These are phyloP conservation scores for Phaeosphaeria sp. DNA, from an alignment of 2,329 filamentous ascomycete species.

Conservation along the genomic window DNA sequence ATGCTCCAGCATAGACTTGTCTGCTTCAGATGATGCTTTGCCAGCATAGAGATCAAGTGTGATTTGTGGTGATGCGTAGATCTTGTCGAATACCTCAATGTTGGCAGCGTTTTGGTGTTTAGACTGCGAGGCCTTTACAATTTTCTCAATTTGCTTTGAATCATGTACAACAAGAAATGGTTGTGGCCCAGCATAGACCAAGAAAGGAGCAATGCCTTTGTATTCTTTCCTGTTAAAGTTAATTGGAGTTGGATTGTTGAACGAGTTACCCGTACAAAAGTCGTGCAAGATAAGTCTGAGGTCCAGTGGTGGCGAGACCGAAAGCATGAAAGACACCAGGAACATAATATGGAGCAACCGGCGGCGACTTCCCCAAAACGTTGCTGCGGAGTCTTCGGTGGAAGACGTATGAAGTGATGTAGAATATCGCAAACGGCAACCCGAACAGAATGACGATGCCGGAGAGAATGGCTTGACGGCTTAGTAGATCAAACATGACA, in stretches of 20 bases:
- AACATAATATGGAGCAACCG: constrained; percentile 30
- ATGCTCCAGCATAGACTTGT: constrained; percentile 4
- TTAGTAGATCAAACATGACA: background rate
- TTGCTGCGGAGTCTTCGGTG: constrained; percentile 20
- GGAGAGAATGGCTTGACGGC: background rate
- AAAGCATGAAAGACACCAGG: constrained; percentile 29
- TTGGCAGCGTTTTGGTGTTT: constrained; percentile 3
- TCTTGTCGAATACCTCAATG: constrained; percentile 17
- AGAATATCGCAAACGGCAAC: constrained; percentile 29
- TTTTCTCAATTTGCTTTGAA: constrained; percentile 25
- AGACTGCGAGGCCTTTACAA: constrained; percentile 18
- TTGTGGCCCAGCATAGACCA: constrained; percentile 23
- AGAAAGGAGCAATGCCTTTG: constrained; percentile 29
- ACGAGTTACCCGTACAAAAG: constrained; percentile 21
- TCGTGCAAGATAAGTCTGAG: constrained; percentile 31
- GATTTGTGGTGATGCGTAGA: constrained; percentile 18
- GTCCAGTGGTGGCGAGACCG: constrained; percentile 23
- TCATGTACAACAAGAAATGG: constrained; percentile 31
- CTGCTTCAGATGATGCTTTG: background rate
- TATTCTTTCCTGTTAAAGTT: constrained; percentile 29
- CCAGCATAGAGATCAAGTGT: constrained; percentile 9
- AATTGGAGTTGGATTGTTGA: background rate
- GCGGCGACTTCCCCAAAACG: constrained; percentile 18
- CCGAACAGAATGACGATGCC: constrained; percentile 4
- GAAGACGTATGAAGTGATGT: constrained; percentile 26